These are phyloP conservation scores for Pugionium dolabratum DNA, from an alignment of 345 rosid species.

Conservation along the genomic window DNA sequence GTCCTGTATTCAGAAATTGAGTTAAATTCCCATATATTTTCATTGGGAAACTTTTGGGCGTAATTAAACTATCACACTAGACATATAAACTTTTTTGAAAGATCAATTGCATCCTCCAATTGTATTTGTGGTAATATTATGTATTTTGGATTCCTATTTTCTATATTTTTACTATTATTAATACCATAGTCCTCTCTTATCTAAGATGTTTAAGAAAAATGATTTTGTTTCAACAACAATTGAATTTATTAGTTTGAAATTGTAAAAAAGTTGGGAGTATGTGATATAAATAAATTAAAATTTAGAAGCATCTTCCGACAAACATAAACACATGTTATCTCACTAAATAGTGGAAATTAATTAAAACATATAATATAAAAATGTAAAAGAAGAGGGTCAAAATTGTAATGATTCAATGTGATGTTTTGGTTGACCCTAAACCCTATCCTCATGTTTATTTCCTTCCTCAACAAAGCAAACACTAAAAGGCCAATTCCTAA, in stretches of 20 bases:
- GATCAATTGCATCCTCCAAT: no score
- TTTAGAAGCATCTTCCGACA: slow-evolving; percentile 14
- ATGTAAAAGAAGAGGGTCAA: not conserved
- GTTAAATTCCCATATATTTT: no score
- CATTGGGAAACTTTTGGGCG: no score
- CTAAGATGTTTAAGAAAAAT: no score
- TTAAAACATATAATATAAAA: not conserved
- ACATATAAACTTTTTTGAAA: no score
- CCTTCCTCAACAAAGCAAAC: slow-evolving; percentile 38
- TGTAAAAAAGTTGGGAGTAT: not conserved
- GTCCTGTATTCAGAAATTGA: no score
- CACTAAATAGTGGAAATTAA: slow-evolving; percentile 3
- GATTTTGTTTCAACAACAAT: not conserved
- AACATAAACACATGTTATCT: slow-evolving; percentile 27
- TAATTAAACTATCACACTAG: no score
- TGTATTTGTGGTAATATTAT: no score
- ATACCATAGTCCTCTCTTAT: no score
- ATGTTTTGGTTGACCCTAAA: slow-evolving; percentile 33
- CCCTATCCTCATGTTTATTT: slow-evolving; percentile 42
- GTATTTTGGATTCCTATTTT: no score
- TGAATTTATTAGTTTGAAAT: not conserved
- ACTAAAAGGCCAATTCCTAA: slow-evolving; percentile 27
- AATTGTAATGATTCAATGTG: slow-evolving; percentile 18
- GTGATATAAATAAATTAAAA: not conserved
- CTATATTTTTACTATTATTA: no score